Evolutionary conservation across 1,284 basidiomycete species (phyloP).

Genomic region (Trametes versicolor): DNA sequence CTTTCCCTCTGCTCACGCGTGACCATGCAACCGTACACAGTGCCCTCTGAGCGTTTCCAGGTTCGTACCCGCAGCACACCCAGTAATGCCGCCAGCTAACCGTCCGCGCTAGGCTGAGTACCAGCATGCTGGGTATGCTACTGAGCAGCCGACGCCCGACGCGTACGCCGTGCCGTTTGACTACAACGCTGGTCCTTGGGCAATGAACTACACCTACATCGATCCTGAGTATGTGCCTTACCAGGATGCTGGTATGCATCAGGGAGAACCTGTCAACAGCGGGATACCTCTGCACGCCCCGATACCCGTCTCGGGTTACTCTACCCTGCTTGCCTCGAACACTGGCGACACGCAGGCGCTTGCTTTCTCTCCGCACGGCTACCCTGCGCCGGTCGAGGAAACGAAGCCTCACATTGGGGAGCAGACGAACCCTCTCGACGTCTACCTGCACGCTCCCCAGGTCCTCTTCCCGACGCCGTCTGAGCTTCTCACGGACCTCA

Average conservation of each 20-base stretch:
- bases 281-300: conserved; percentile 40
- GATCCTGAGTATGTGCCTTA: conserved; percentile 27
- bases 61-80: background rate
- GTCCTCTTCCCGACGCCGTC: conserved; percentile 70
- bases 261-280: background rate
- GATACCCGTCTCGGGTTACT: conserved; percentile 40
- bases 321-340: conserved; percentile 35
- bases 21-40: conserved; percentile 33
- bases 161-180: conserved; percentile 12
- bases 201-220: conserved; percentile 22
- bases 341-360: background rate
- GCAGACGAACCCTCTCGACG: conserved; percentile 38
- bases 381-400: background rate
- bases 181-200: background rate
- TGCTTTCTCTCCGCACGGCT: background rate
- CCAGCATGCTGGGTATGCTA: conserved; percentile 12
- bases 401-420: conserved; percentile 18
- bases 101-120: conserved; percentile 12
- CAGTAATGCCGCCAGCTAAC: background rate
- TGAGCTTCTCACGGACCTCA: conserved; percentile 63
- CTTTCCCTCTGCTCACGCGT: background rate
- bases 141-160: background rate
- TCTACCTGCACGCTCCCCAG: conserved; percentile 45
- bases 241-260: conserved; percentile 2
- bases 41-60: conserved; percentile 23